Conservation (phyloP, 139 green algal genomes). For the Chlorella sp. region DNA sequence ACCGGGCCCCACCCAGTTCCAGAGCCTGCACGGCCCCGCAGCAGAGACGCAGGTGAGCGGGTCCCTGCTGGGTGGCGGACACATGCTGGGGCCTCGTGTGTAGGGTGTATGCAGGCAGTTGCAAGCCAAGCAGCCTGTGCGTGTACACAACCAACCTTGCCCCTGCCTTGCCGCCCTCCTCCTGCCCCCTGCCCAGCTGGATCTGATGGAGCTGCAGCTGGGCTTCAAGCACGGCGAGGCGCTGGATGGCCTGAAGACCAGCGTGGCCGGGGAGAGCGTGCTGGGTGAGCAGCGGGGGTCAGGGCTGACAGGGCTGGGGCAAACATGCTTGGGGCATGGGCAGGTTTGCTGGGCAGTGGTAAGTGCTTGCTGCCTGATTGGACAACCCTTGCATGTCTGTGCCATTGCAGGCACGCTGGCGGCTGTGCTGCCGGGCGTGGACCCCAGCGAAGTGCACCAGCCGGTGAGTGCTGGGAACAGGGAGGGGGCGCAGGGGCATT, state of each 20-base stretch:
- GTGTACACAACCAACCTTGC: no score
- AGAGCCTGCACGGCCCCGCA: slow-evolving; percentile 24
- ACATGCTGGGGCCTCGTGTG: no score
- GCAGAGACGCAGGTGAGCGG: slow-evolving; percentile 24
- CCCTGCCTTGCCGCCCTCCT: no score
- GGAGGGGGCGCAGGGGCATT: no score
- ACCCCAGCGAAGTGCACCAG: no score
- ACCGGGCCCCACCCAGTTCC: slow-evolving; percentile 2
- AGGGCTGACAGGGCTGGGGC: no score
- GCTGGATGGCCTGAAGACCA: neutral
- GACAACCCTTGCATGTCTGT: neutral
- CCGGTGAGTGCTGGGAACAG: neutral
- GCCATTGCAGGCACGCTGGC: neutral
- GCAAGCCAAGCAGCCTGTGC: no score
- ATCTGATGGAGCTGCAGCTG: slow-evolving; percentile 1
- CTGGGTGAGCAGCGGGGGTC: neutral
- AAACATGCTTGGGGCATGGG: no score
- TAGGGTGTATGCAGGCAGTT: no score
- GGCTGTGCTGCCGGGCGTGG: neutral
- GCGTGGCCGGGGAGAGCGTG: neutral
- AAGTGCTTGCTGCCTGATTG: no score
- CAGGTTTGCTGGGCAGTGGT: no score
- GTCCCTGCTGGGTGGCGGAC: no score
- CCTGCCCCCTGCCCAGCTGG: slow-evolving; percentile 23
- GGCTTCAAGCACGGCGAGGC: slow-evolving; percentile 10